Conservation (phyloP, 345 rosid genomes). For the Syzygium aqueum region DNA sequence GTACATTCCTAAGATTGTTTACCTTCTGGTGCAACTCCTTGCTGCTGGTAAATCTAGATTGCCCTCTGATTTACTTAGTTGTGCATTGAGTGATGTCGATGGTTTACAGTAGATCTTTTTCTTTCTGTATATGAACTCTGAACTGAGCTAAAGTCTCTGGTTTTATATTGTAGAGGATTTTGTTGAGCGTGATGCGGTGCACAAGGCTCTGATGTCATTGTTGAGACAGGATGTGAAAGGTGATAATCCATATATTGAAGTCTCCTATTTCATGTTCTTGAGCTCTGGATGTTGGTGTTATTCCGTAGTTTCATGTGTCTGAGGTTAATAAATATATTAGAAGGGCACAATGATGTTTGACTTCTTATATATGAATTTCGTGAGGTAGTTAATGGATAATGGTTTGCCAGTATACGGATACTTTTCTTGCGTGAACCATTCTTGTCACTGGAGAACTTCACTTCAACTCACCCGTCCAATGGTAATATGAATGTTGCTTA, state of each 20-base stretch:
- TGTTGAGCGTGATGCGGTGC: constrained; percentile 98
- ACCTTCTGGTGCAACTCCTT: constrained; percentile 81
- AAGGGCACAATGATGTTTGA: background rate
- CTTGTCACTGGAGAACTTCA: background rate
- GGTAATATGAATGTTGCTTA: background rate
- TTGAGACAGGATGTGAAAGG: constrained; percentile 98
- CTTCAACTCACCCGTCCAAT: background rate
- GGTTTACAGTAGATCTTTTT: background rate
- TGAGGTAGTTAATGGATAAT: background rate
- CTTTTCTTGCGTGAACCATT: background rate
- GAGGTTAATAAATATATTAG: background rate
- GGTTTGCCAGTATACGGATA: background rate
- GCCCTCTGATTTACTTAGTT: background rate
- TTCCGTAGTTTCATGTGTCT: background rate
- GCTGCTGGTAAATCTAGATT: constrained; percentile 44
- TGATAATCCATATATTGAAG: constrained; percentile 8
- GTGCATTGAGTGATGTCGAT: background rate
- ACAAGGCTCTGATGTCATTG: constrained; percentile 90
- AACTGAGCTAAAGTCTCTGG: constrained; percentile 5
- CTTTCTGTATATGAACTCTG: background rate
- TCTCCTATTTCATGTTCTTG: background rate
- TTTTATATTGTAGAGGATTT: constrained; percentile 46
- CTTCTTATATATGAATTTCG: background rate
- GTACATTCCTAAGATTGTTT: constrained; percentile 66
- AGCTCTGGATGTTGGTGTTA: background rate